Conservation (phyloP, 495 filamentous ascomycete species). For the Penicillium cosmopolitanum region DNA sequence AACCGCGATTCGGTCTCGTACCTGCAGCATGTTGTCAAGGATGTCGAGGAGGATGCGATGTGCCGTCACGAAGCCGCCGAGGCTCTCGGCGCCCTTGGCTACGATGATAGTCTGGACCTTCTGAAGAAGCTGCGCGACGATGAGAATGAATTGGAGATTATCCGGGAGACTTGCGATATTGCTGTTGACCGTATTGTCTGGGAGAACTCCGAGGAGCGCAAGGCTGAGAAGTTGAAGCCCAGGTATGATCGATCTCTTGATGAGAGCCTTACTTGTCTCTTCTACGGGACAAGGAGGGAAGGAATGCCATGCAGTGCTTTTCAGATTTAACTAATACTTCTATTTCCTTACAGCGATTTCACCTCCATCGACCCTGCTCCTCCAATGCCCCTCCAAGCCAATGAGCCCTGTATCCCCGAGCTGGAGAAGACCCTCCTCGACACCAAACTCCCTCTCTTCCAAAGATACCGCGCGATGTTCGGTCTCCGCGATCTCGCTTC, state of each 20-base stretch:
- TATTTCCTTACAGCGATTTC: conserved; percentile 69
- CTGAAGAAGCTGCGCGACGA: conserved; percentile 73
- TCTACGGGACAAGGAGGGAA: neutral
- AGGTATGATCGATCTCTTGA: conserved; percentile 56
- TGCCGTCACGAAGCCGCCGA: conserved; percentile 96
- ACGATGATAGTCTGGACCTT: conserved; percentile 69
- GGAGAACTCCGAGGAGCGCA: conserved; percentile 75
- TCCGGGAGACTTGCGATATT: conserved; percentile 96
- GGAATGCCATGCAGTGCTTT: neutral
- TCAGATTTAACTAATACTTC: conserved; percentile 11
- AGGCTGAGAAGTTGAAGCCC: conserved; percentile 72
- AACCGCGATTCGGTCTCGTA: conserved; percentile 73
- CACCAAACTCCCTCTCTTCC: conserved; percentile 77
- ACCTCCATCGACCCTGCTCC: conserved; percentile 95
- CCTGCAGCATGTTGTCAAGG: conserved; percentile 75
- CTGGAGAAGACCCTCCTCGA: conserved; percentile 79
- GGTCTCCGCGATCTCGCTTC: conserved; percentile 90
- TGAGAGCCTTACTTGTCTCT: neutral
- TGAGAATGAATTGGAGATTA: conserved; percentile 69
- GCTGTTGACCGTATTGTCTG: conserved; percentile 93
- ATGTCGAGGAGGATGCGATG: conserved; percentile 85
- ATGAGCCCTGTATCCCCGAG: conserved; percentile 66
- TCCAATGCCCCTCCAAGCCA: conserved; percentile 67
- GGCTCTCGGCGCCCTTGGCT: conserved; percentile 86
- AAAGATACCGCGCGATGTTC: conserved; percentile 97